Evolutionary conservation across 2,329 filamentous ascomycete genomes (phyloP).

Genomic region (Zelopaecilomyces penicillatus): DNA sequence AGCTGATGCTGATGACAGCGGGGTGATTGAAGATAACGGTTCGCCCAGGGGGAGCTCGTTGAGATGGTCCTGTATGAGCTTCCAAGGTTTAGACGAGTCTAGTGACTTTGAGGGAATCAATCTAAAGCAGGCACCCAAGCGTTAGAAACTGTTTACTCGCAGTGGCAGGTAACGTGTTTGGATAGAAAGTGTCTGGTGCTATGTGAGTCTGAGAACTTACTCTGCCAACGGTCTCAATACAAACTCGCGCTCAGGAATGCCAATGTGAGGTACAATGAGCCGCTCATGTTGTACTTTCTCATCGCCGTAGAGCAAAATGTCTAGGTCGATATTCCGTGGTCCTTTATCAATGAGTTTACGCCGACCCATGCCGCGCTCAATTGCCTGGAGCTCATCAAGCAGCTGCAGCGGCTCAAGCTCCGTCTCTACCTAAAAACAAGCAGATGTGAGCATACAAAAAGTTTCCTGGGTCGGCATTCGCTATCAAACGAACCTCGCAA

Average conservation of each 20-base stretch:
- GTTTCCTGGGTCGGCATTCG: background rate
- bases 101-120: conserved; percentile 48
- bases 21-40: conserved; percentile 51
- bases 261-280: conserved; percentile 73
- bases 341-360: conserved; percentile 87
- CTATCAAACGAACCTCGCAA: conserved; percentile 57
- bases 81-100: conserved; percentile 48
- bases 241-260: conserved; percentile 87
- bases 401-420: conserved; percentile 64
- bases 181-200: background rate
- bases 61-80: conserved; percentile 51
- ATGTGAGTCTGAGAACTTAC: conserved; percentile 33
- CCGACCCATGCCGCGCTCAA: conserved; percentile 73
- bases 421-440: conserved; percentile 62
- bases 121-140: conserved; percentile 22
- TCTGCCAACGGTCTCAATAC: conserved; percentile 81
- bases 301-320: conserved; percentile 77
- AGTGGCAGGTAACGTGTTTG: background rate
- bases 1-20: conserved; percentile 36
- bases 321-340: conserved; percentile 87
- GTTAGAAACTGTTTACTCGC: background rate
- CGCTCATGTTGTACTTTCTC: conserved; percentile 58
- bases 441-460: background rate
- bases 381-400: conserved; percentile 71
- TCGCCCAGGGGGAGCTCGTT: conserved; percentile 45